Conservation (phyloP, 768 basidiomycete genomes). For the Tulasnella sp. region DNA sequence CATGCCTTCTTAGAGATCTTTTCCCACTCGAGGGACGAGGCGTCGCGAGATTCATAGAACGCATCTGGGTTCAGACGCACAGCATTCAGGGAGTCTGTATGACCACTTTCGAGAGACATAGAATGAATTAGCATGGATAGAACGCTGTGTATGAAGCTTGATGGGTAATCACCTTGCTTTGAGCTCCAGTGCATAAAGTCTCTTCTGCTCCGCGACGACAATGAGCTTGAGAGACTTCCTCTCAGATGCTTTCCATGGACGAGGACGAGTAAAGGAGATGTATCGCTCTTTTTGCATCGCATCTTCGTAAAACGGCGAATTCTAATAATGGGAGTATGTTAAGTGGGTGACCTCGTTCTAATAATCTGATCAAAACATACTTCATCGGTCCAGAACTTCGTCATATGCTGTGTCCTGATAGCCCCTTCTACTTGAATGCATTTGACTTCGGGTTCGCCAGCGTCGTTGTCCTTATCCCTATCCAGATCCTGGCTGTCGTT, state of each 20-base stretch:
- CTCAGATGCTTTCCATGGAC: background rate
- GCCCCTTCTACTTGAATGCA: conserved; percentile 2
- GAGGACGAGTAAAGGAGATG: background rate
- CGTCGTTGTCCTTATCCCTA: background rate
- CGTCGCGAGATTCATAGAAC: background rate
- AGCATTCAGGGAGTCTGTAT: background rate
- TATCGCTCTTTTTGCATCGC: background rate
- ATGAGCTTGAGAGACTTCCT: background rate
- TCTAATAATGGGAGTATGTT: background rate
- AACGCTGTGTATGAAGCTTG: background rate
- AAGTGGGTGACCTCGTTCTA: background rate
- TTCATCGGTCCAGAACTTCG: background rate
- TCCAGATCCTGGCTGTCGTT: background rate
- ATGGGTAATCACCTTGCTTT: background rate
- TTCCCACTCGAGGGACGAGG: background rate
- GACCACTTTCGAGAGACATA: background rate
- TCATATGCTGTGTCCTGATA: background rate
- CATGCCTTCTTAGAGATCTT: conserved; percentile 2
- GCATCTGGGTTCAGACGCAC: background rate
- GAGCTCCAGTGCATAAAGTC: background rate
- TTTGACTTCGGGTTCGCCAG: background rate
- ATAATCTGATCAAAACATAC: background rate
- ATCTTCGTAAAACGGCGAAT: conserved; percentile 11
- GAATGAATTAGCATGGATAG: background rate
- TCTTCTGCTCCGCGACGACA: conserved; percentile 7